Base-by-base conservation (phyloP, 805 yeast species). In the Candida pseudoglaebosa region DNA sequence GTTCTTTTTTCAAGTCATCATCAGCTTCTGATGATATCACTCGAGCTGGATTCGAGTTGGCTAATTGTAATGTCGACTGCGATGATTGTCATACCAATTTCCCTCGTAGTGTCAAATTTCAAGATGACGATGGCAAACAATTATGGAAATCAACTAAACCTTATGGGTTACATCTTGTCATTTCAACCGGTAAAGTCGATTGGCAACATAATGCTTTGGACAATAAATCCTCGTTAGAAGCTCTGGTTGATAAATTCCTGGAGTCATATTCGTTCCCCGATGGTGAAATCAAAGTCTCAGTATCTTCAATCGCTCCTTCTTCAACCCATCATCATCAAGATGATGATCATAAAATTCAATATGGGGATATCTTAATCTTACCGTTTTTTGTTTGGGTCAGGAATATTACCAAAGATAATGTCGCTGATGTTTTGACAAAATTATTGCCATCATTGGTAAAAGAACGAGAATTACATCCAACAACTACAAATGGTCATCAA, bases 101-200 rank as follows among this genome's bases (percentile, higher is more conserved):
- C 51, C 87, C 88, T 1, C 46, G 60, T 9, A 65, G 77, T 2
- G 53, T 79, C 37, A 71, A 70, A 34, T 52, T 81, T 15, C 57
- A 56, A 9, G 62, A 55, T 19, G 65, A 54, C 15, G 67, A 61
- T 36, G 30, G 69, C 52, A 39, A 67, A 50, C 16, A 53, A 47
- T 53, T 89, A 20, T 88, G 84, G 77, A 81, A 83, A 42, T 71
- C 90, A 4, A 80, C 95, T 0, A 74, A 73, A 45, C 80, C 84
- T 1, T 79, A 78, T 32, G 82, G 80, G 2, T 54, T 83, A 17
- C 97, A 90, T 48, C 65, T 88, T 16, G 62, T 91, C 24, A 80
- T 90, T 0, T 84, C 96, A 2, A 89, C 97, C 0, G 95, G 93
- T 8, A 80, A 80, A 48, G 56, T 75, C 0, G 95, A 91, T 59